Base-by-base conservation (phyloP, 345 rosid species). In the Balakata baccata region DNA sequence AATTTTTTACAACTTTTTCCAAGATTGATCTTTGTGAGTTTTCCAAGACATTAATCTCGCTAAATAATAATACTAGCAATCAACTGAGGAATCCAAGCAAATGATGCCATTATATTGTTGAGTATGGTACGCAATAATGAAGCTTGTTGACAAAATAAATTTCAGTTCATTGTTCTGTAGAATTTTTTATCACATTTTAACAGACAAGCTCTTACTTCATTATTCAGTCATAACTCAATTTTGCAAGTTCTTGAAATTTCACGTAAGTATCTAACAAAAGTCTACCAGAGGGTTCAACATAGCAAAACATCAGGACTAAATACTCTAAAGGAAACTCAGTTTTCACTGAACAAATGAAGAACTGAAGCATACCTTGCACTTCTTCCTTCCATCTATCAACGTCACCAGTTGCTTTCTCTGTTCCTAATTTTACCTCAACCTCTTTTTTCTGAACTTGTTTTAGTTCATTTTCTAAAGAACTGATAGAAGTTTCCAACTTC, bases 401-500 rank as follows among this genome's bases (percentile, higher is more conserved):
- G 74, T 88, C 98, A 71, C 66, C 84, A 56, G 84, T 79, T 72
- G 87, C 85, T 78, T 79, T 85, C 78, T 87, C 95, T 25, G 84
- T 81, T 53, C 86, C 84, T 72, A 60, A 78, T 84, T 94, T 92
- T 49, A 86, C 75, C 53, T 89, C 96, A 77, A 80, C 85, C 85
- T 87, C 94, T 71, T 80, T 90, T 70, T 82, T 75, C 75, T 87
- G 84, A 68, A 89, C 72, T 50, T 79, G 83, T 77, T 85, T 84
- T 79, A 92, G 72, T 17, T 95, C 93, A 71, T 88, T 78, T 82
- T 91, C 89, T 80, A 92, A 86, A 52, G 85, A 61, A 80, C 54
- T 78, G 39, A 92, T 74, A 75, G 95, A 85, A 72, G 93, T 80
- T 80, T 95, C 98, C 81, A 95, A 85, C 85, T 87, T 92, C 76